Evolutionary conservation across 2,329 filamentous ascomycete species (phyloP), one percentile per base, ranked within the genome.

Genomic region (Ophiosphaerella herpotricha): DNA sequence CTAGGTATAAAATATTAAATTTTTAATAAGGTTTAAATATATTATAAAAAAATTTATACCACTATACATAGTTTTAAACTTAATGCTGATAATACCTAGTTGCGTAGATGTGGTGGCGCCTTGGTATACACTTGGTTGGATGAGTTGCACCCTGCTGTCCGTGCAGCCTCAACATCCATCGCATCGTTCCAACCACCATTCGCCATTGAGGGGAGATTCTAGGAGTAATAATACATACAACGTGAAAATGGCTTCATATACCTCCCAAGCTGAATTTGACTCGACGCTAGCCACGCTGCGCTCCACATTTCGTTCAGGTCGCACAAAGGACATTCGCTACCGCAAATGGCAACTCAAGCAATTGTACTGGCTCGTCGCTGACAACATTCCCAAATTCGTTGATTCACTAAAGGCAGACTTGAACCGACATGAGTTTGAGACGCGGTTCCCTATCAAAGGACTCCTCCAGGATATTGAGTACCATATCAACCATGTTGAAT

Each of bases 341-440:
- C 41, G 41, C 7, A 43, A 43, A 35, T 43, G 41, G 41, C 41
- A 43, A 21, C 41, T 43, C 14, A 43, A 43, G 32, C 41, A 43
- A 26, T 13, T 43, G 14, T 43, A 35, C 32, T 43, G 41, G 41
- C 32, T 43, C 6, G 41, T 43, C 13, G 29, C 41, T 31, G 41
- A 43, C 18, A 34, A 43, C 32, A 21, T 8, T 12, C 16, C 29
- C 8, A 18, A 13, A 7, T 43, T 43, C 32, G 24, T 35, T 12
- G 31, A 16, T 11, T 31, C 41, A 3, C 31, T 43, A 12, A 14
- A 43, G 6, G 23, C 16, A 26, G 41, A 43, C 31, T 32, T 43
- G 8, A 26, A 26, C 18, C 41, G 41, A 12, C 41, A 31, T 23
- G 41, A 43, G 13, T 36, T 43, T 16, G 41, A 43, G 32, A 14